phyloP scores from a whole-genome alignment of 2,329 filamentous ascomycete genomes.

The Stachybotrys chartarum region DNA sequence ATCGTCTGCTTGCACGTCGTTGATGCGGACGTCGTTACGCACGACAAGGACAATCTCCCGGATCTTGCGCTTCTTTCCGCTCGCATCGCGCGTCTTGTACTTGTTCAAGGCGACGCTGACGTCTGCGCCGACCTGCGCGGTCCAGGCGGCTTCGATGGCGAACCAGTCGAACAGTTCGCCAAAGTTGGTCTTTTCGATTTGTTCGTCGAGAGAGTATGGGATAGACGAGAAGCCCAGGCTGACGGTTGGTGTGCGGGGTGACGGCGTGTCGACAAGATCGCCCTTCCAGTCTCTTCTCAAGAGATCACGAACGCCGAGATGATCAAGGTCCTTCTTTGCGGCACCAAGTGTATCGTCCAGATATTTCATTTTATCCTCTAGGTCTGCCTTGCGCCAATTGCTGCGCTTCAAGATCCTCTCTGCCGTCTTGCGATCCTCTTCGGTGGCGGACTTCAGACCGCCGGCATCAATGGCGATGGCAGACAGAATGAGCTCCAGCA shows the following conservation, averaged over 20 bases:
- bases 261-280: conserved; percentile 37
- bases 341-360: conserved; percentile 28
- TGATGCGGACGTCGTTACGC: conserved; percentile 35
- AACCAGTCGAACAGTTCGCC: conserved; percentile 41
- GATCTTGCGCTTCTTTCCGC: conserved; percentile 33
- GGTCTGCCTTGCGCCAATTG: conserved; percentile 28
- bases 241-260: conserved; percentile 35
- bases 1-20: conserved; percentile 32
- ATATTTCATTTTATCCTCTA: conserved; percentile 32
- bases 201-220: conserved; percentile 36
- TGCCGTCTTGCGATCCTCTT: conserved; percentile 28
- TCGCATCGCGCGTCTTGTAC: conserved; percentile 30
- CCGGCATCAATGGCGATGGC: conserved; percentile 39
- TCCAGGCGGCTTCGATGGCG: conserved; percentile 39
- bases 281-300: conserved; percentile 40
- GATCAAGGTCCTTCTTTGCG: conserved; percentile 34
- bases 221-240: conserved; percentile 37
- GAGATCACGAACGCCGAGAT: conserved; percentile 33
- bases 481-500: conserved; percentile 37
- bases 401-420: conserved; percentile 31
- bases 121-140: conserved; percentile 33
- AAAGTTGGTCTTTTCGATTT: conserved; percentile 37
- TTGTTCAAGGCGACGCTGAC: conserved; percentile 37
- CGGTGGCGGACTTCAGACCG: conserved; percentile 29
- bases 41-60: conserved; percentile 38